Conservation (phyloP, 2,329 filamentous ascomycete genomes). For the Colletotrichum salicis region DNA sequence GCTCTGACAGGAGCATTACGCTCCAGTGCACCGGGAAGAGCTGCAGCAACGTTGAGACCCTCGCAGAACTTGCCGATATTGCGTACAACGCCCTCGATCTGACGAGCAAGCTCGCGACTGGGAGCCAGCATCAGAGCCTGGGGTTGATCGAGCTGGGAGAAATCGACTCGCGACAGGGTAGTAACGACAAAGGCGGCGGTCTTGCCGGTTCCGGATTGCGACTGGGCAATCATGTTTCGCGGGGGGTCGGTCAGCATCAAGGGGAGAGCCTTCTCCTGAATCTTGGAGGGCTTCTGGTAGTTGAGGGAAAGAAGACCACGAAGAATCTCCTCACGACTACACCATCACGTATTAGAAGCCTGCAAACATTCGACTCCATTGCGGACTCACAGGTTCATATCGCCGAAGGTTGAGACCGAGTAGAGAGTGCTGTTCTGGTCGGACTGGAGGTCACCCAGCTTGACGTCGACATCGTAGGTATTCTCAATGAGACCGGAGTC, state of each 20-base stretch:
- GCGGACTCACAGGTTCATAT: constrained; percentile 80
- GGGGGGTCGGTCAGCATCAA: constrained; percentile 89
- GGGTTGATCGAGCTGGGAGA: constrained; percentile 72
- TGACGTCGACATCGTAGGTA: constrained; percentile 90
- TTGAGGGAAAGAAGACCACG: constrained; percentile 83
- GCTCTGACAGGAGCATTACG: constrained; percentile 76
- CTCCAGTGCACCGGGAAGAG: constrained; percentile 81
- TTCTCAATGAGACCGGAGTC: constrained; percentile 72
- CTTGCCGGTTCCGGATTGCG: constrained; percentile 98
- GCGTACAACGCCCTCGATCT: constrained; percentile 87
- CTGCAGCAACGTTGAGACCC: constrained; percentile 79
- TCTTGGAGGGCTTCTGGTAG: constrained; percentile 96
- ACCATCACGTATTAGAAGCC: constrained; percentile 10
- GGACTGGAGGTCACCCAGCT: constrained; percentile 87
- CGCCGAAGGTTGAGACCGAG: constrained; percentile 84
- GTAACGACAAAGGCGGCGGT: constrained; percentile 96
- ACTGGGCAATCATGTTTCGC: constrained; percentile 95
- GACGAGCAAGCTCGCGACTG: constrained; percentile 91
- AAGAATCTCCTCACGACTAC: constrained; percentile 66
- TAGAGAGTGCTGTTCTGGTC: constrained; percentile 89
- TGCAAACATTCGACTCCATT: background rate
- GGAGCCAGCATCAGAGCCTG: constrained; percentile 92
- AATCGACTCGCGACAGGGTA: constrained; percentile 86
- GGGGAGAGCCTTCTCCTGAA: constrained; percentile 93
- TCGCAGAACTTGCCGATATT: constrained; percentile 87